phyloP scores from a whole-genome alignment of 2,329 filamentous ascomycete genomes.

The Fusarium illudens region DNA sequence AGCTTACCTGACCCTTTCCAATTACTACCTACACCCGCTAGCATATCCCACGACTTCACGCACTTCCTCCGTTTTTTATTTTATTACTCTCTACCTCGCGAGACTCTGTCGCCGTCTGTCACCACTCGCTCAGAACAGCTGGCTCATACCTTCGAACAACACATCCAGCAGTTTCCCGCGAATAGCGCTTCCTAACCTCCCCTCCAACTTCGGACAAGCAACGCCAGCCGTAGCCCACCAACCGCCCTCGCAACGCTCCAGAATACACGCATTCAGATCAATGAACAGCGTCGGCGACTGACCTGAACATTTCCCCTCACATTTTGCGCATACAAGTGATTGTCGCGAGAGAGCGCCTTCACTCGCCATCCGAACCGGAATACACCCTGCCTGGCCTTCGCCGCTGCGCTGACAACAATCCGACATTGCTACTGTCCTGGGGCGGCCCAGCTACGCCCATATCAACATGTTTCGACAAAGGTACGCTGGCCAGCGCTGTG shows the following conservation, averaged over 20 bases:
- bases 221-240: conserved; percentile 22
- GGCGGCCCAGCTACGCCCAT: conserved; percentile 29
- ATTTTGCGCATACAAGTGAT: conserved; percentile 13
- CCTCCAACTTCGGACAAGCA: conserved; percentile 13
- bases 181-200: conserved; percentile 27
- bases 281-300: conserved; percentile 24
- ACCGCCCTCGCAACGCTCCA: conserved; percentile 22
- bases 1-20: conserved; percentile 36
- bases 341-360: conserved; percentile 15
- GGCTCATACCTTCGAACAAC: conserved; percentile 15
- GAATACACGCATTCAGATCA: conserved; percentile 16
- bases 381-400: conserved; percentile 7
- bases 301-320: conserved; percentile 2
- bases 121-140: conserved; percentile 35
- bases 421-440: conserved; percentile 25
- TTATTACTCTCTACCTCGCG: conserved; percentile 20
- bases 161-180: conserved; percentile 28
- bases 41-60: conserved; percentile 36
- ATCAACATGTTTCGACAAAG: conserved; percentile 45
- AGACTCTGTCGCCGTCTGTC: conserved; percentile 26
- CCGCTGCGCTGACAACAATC: conserved; percentile 19
- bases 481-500: conserved; percentile 24
- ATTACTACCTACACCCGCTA: conserved; percentile 39
- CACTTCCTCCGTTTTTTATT: conserved; percentile 30
- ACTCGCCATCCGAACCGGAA: conserved; percentile 4